phyloP scores from a whole-genome alignment of 768 basidiomycete genomes.

The Agrocybe pediades region DNA sequence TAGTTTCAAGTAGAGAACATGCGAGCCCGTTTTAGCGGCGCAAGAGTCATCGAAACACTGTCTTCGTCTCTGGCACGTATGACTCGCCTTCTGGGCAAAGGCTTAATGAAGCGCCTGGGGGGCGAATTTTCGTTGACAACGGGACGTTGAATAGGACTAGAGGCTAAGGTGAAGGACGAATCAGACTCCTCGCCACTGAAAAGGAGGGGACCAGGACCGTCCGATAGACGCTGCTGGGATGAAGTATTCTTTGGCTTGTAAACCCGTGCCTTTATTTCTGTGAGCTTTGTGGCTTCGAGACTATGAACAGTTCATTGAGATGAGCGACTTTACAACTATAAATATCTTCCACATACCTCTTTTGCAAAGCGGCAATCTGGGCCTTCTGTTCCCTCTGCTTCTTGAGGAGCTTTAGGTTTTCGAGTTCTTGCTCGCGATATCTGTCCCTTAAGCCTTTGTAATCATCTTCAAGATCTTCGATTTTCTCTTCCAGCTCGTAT shows the following conservation, averaged over 20 bases:
- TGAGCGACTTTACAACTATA: not conserved
- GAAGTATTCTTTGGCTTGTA: not conserved
- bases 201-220: no score
- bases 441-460: not conserved
- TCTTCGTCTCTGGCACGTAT: constrained; percentile 6
- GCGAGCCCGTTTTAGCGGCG: constrained; percentile 2
- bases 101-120: not conserved
- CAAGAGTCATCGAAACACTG: not conserved
- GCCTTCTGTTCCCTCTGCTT: not conserved
- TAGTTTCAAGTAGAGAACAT: not conserved
- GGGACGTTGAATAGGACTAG: not conserved
- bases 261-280: not conserved
- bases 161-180: not conserved
- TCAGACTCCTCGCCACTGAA: not conserved
- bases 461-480: constrained; percentile 6
- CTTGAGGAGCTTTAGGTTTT: not conserved
- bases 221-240: not conserved
- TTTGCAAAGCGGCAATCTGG: not conserved
- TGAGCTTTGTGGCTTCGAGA: not conserved
- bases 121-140: not conserved
- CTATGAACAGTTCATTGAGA: not conserved
- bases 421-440: not conserved
- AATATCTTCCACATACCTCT: not conserved
- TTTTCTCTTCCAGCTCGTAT: constrained; percentile 14
- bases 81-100: constrained; percentile 4